phyloP scores from a whole-genome alignment of 345 rosid species.

The Camelina hispida region DNA sequence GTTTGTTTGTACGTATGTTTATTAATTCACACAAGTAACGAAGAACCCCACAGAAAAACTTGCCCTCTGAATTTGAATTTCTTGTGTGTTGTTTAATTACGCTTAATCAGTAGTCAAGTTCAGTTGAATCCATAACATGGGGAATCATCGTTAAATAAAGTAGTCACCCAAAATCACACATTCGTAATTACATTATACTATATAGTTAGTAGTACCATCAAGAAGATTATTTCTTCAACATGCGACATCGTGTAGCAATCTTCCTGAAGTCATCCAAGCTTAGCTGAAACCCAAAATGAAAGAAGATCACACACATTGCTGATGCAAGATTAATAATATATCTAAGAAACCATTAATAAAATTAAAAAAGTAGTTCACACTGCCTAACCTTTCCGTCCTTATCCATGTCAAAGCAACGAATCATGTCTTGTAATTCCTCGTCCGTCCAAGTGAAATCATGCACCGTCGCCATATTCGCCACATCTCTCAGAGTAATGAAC shows the following conservation, averaged over 20 bases:
- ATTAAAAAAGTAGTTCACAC: no score
- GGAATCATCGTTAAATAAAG: neutral
- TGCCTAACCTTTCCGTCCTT: constrained; percentile 67
- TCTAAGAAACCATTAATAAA: neutral
- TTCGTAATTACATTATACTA: no score
- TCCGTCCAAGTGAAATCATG: constrained; percentile 83
- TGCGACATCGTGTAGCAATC: constrained; percentile 66
- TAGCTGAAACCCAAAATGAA: constrained; percentile 54
- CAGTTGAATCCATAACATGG: neutral
- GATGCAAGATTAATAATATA: neutral
- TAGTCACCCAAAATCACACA: constrained; percentile 10
- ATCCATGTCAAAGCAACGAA: constrained; percentile 68
- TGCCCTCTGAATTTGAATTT: no score
- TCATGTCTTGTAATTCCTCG: constrained; percentile 75
- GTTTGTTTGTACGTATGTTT: no score
- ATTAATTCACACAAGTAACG: no score
- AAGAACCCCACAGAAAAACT: no score
- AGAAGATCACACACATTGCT: neutral
- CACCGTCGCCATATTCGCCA: constrained; percentile 55
- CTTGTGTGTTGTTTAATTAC: no score
- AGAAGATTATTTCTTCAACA: constrained; percentile 48
- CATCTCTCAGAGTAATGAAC: constrained; percentile 55
- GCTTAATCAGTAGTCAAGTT: no score
- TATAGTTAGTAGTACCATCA: constrained; percentile 2
- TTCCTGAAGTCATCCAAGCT: constrained; percentile 66